Conservation (phyloP, 2,329 filamentous ascomycete genomes). For the Aspergillus tamarii region DNA sequence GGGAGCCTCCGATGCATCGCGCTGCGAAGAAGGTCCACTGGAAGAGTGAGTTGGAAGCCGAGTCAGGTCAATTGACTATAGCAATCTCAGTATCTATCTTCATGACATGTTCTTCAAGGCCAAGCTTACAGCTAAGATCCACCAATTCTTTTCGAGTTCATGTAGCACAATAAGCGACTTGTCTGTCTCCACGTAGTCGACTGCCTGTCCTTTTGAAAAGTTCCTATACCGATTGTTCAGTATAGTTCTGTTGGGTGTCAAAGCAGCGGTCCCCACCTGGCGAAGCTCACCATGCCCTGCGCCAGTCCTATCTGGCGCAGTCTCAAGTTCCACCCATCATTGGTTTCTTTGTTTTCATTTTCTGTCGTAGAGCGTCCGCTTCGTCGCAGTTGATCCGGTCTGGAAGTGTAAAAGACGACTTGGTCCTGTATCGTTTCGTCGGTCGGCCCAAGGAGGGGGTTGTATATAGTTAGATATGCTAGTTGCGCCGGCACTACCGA, state of each 20-base stretch:
- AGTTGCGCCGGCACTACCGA: constrained; percentile 75
- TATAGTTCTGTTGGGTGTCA: constrained; percentile 1
- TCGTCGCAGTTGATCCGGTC: constrained; percentile 32
- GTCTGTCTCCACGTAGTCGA: constrained; percentile 89
- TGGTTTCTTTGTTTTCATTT: constrained; percentile 36
- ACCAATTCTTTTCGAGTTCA: constrained; percentile 90
- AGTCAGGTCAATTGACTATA: constrained; percentile 78
- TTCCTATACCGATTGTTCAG: constrained; percentile 55
- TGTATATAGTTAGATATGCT: constrained; percentile 92
- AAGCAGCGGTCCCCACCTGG: constrained; percentile 55
- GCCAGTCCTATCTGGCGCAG: constrained; percentile 92
- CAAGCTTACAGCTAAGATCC: constrained; percentile 80
- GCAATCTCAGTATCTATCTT: constrained; percentile 19
- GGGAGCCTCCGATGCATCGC: constrained; percentile 43
- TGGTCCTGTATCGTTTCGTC: constrained; percentile 78
- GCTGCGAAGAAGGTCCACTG: constrained; percentile 41
- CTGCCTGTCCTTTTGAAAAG: constrained; percentile 75
- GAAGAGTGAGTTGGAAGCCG: constrained; percentile 63
- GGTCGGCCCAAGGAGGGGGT: constrained; percentile 74
- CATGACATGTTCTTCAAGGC: not conserved
- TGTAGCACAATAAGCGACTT: constrained; percentile 81
- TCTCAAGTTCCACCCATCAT: constrained; percentile 79
- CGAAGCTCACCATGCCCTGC: constrained; percentile 95
- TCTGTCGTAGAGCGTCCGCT: constrained; percentile 20
- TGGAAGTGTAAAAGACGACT: constrained; percentile 89